Evolutionary conservation across 768 basidiomycete genomes (phyloP), one percentile per base, ranked within the genome.

Genomic region (Calocera cornea): DNA sequence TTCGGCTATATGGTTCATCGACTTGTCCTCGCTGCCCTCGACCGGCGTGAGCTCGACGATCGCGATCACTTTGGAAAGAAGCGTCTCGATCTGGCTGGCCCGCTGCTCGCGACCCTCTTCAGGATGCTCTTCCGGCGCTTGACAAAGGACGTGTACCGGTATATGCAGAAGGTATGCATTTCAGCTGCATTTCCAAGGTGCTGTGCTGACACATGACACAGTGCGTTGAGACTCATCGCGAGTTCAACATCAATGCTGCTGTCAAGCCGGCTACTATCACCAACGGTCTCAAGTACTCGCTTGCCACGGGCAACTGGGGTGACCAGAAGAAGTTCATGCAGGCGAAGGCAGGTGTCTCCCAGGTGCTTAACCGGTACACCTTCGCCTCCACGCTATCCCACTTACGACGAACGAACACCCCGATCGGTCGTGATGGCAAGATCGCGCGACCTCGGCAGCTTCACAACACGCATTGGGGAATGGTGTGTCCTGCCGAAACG

Each of bases 31-130:
- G 97, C 97, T 27, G 94, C 94, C 14, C 77, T 99, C 72, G 95
- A 97, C 75, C 83, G 97, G 50, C 83, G 97, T 72, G 97, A 99
- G 73, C 81, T 99, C 29, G 97, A 99, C 75, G 97, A 99, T 78
- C 92, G 97, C 79, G 97, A 99, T 79, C 97, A 99, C 78, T 98
- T 98, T 72, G 97, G 97, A 65, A 97, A 97, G 79, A 99, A 99
- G 78, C 86, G 97, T 36, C 80, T 98, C 69, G 97, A 99, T 77
- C 78, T 99, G 54, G 97, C 95, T 64, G 97, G 97, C 2, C 97
- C 97, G 66, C 77, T 99, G 33, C 82, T 99, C 60, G 92, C 97
- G n/a, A 93, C 93, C 69, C 81, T 99, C 64, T 99, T 99, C 84
- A 86, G 97, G 63, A 95, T 97, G 88, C 80, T 99, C 67, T 99